phyloP scores from a whole-genome alignment of 768 basidiomycete species.

The Lentinus brumalis region DNA sequence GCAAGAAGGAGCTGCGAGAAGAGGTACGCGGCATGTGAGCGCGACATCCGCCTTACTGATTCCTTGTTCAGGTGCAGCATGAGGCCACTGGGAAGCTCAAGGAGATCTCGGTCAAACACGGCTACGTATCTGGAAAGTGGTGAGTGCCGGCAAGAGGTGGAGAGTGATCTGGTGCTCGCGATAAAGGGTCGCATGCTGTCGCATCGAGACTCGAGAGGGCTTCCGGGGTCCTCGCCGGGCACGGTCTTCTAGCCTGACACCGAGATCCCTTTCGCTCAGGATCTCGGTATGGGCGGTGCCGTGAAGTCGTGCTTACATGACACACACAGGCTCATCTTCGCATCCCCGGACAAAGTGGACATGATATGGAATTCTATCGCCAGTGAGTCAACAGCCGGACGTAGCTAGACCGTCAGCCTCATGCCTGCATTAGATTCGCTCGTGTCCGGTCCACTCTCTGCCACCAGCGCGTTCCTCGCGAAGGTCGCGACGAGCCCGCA shows the following conservation, averaged over 20 bases:
- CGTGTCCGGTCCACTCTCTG: conserved; percentile 60
- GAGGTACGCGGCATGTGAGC: conserved; percentile 40
- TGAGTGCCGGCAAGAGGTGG: conserved; percentile 21
- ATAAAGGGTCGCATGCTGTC: too few relatives aligned
- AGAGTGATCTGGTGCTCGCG: too few relatives aligned
- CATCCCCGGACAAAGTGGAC: conserved; percentile 62
- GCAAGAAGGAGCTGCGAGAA: conserved; percentile 77
- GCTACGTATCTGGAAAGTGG: conserved; percentile 71
- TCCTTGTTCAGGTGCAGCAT: conserved; percentile 50
- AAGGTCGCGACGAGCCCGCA: conserved; percentile 70
- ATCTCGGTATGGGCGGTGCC: background rate
- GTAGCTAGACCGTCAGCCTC: background rate
- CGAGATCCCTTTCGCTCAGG: background rate
- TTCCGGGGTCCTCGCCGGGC: too few relatives aligned
- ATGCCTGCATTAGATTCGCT: conserved; percentile 51
- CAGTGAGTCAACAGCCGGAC: conserved; percentile 40
- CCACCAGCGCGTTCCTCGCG: conserved; percentile 54
- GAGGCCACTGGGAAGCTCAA: conserved; percentile 60
- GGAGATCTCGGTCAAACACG: conserved; percentile 56
- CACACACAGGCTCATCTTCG: conserved; percentile 63
- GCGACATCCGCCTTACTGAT: background rate
- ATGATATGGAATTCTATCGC: conserved; percentile 63
- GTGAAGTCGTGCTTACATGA: background rate
- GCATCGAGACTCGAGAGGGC: too few relatives aligned
- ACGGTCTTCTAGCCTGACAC: too few relatives aligned